phyloP scores from a whole-genome alignment of 805 yeast species.

The Wickerhamomyces pijperi region DNA sequence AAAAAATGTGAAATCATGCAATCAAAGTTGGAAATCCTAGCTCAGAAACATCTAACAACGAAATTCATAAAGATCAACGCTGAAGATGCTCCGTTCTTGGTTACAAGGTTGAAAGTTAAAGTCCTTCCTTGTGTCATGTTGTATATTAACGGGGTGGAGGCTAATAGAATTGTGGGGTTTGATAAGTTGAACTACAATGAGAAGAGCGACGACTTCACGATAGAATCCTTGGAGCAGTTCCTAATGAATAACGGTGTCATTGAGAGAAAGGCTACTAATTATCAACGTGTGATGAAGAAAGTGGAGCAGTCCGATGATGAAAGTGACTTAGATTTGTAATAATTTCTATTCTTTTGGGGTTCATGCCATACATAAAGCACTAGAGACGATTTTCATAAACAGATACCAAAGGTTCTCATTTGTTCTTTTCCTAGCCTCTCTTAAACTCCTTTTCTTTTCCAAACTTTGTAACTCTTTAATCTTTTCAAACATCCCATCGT shows the following conservation, averaged over 20 bases:
- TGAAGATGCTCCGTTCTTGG: conserved; percentile 61
- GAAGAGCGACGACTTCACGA: conserved; percentile 33
- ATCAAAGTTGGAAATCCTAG: conserved; percentile 29
- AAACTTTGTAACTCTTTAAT: too few species aligned
- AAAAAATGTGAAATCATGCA: conserved; percentile 52
- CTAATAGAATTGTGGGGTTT: conserved; percentile 56
- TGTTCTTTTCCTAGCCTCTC: too few species aligned
- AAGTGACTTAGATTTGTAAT: conserved; percentile 25
- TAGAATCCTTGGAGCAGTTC: conserved; percentile 36
- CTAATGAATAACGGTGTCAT: conserved; percentile 23
- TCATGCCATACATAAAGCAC: too few species aligned
- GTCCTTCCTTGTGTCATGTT: conserved; percentile 62
- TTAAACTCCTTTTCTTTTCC: too few species aligned
- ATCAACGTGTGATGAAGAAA: conserved; percentile 10
- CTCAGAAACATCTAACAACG: conserved; percentile 47
- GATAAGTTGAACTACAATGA: conserved; percentile 38
- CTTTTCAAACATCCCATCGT: neutral
- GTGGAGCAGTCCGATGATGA: conserved; percentile 3
- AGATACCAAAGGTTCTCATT: too few species aligned
- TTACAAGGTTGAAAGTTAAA: conserved; percentile 47
- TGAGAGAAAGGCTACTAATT: conserved; percentile 23
- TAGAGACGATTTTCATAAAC: too few species aligned
- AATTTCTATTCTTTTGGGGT: too few species aligned
- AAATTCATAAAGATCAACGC: conserved; percentile 48
- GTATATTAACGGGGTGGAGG: conserved; percentile 50